Percentiles rank a stretch among this genome's conserved stretches.
Conservation (phyloP, 129 eudicot genomes). For the Saposhnikovia divaricata region DNA sequence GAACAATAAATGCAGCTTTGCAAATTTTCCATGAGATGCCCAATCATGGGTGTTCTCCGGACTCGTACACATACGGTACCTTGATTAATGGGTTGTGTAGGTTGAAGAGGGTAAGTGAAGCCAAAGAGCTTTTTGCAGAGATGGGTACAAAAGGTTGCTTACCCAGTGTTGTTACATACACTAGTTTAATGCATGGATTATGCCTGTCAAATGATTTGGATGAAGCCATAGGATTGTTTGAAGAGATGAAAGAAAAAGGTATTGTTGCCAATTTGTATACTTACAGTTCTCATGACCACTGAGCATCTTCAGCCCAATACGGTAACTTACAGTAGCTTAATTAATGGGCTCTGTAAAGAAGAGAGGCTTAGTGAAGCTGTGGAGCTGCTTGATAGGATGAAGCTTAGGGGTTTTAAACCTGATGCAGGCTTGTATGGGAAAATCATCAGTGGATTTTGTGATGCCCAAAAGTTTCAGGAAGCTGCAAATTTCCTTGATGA, state of each 20-base stretch:
- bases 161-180: conserved; percentile 75
- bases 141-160: conserved; percentile 64
- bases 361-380: conserved; percentile 44
- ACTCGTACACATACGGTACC: conserved; percentile 81
- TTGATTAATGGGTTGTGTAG: conserved; percentile 72
- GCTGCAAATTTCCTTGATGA: conserved; percentile 91
- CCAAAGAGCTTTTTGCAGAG: conserved; percentile 60
- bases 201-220: conserved; percentile 47
- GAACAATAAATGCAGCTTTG: conserved; percentile 64
- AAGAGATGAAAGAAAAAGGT: conserved; percentile 58
- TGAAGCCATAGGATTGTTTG: conserved; percentile 55
- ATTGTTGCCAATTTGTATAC: conserved; percentile 76
- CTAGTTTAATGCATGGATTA: conserved; percentile 62
- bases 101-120: conserved; percentile 41
- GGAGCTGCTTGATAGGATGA: conserved; percentile 78
- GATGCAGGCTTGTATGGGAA: conserved; percentile 83
- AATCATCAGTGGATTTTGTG: conserved; percentile 54
- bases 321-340: conserved; percentile 71
- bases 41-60: conserved; percentile 59
- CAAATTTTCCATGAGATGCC: conserved; percentile 81
- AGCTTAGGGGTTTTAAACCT: conserved; percentile 75
- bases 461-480: conserved; percentile 40
- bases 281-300: conserved; percentile 55
- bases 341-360: conserved; percentile 70
- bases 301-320: conserved; percentile 53